phyloP scores from a whole-genome alignment of 225 moss, liverwort and hornwort genomes.

The Physcomitrellopsis africana region DNA sequence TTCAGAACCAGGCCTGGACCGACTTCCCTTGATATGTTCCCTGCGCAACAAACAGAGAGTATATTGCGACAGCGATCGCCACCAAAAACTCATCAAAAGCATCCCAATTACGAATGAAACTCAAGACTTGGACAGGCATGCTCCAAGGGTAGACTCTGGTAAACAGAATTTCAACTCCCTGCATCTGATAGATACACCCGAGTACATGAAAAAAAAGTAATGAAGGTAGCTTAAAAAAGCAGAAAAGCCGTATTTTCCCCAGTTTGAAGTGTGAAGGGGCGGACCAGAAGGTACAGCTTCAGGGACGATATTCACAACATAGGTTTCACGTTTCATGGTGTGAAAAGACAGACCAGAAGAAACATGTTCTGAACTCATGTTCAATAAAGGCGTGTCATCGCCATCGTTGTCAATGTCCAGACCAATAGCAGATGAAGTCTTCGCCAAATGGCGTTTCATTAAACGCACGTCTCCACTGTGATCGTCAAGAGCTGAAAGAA shows the following conservation, averaged over 20 bases:
- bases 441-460: conserved; percentile 43
- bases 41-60: conserved; percentile 48
- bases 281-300: conserved; percentile 43
- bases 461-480: conserved; percentile 84
- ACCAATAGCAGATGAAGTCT: conserved; percentile 32
- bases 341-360: conserved; percentile 57
- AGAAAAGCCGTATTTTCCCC: conserved; percentile 7
- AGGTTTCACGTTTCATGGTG: conserved; percentile 29
- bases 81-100: neutral
- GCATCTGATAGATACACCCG: neutral
- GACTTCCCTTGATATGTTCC: conserved; percentile 70
- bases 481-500: conserved; percentile 68
- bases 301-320: conserved; percentile 35
- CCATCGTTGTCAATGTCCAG: conserved; percentile 30
- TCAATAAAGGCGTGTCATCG: conserved; percentile 44
- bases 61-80: neutral
- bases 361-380: conserved; percentile 36
- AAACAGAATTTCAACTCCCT: too few relatives aligned
- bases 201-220: neutral
- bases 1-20: conserved; percentile 80
- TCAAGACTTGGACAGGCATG: neutral
- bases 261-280: conserved; percentile 20
- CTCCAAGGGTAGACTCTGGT: conserved; percentile 4
- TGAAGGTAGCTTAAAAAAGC: conserved; percentile 11
- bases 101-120: neutral